These are phyloP conservation scores for Coleophoma crateriformis DNA, from an alignment of 2,329 filamentous ascomycete species.

Conservation along the genomic window DNA sequence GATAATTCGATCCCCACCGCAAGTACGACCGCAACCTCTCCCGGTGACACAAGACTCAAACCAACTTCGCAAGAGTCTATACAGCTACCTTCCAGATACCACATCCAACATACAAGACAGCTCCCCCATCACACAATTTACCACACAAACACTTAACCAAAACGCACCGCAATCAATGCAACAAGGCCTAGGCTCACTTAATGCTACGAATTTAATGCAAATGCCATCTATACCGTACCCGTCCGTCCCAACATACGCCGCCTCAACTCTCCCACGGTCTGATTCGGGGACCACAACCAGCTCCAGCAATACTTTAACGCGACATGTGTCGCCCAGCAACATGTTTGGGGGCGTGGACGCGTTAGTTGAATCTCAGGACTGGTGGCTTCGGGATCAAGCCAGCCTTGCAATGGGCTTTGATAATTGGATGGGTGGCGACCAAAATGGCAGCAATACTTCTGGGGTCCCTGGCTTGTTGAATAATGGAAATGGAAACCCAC, in stretches of 20 bases:
- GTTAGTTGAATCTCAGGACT: slow-evolving; percentile 58
- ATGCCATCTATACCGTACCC: background rate
- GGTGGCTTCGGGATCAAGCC: slow-evolving; percentile 58
- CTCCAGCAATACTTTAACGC: slow-evolving; percentile 8
- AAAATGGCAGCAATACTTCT: background rate
- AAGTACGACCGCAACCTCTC: slow-evolving; percentile 2
- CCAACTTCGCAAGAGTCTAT: slow-evolving; percentile 21
- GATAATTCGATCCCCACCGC: slow-evolving; percentile 14
- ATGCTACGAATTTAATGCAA: background rate
- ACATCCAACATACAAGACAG: background rate
- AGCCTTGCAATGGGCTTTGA: slow-evolving; percentile 56
- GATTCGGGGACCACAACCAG: slow-evolving; percentile 11
- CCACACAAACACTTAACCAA: background rate
- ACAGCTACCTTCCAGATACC: slow-evolving; percentile 16
- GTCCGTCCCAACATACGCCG: background rate
- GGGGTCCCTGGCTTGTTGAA: background rate
- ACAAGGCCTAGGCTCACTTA: background rate
- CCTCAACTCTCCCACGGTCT: slow-evolving; percentile 4
- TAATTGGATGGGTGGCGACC: slow-evolving; percentile 42
- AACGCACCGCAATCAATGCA: background rate
- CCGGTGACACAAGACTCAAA: slow-evolving; percentile 12
- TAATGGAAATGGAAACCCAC: background rate
- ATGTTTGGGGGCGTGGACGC: slow-evolving; percentile 56
- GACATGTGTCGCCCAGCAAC: slow-evolving; percentile 37
- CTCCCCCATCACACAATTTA: background rate